Base-by-base conservation (phyloP, 2,329 filamentous ascomycete species). In the Botrytis porri region DNA sequence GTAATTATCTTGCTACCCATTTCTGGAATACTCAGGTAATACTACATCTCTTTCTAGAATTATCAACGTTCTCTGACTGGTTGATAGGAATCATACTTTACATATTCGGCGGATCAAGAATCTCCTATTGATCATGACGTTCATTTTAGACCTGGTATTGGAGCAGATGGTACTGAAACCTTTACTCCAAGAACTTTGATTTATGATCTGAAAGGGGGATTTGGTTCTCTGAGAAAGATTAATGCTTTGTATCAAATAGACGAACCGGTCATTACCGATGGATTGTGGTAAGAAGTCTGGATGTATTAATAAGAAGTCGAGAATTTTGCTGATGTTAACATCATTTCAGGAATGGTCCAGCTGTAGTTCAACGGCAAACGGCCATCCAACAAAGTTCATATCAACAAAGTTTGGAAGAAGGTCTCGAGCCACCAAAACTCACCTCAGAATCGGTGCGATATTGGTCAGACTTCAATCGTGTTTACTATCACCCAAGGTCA, bases 11-110 rank as follows among this genome's bases (percentile, higher is more conserved):
- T 35, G 95, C 92, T 43, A 97, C 95, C 0, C 96, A 99, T 84
- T 99, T 98, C 82, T 99, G 96, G 96, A 99, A 99, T 79, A 87
- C 93, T 9, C 95, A 97, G 86, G 93, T 93, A 79, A 75, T 80
- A 41, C 25, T 32, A 32, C 20, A 62, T 73, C 22, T 39, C 2
- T 8, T 22, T 39, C 35, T n/a, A 29, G 8, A 25, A 10, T 14
- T 32, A 25, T 45, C 20, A 41, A 41, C 39, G 41, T 22, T 25
- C 41, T 37, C 35, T 73, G 35, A 71, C 79, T 74, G 60, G 72
- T 69, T 29, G n/a, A 18, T 75, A 97, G 92, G 96, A 99, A 86
- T 97, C 95, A 1, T 99, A 99, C 83, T 98, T 98, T 81, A 98
- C 95, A 22, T 98, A 98, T 80, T 86, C 86, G 2, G 84, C 88